phyloP scores from a whole-genome alignment of 164 flowering plant species.

The Magnolia officinalis region DNA sequence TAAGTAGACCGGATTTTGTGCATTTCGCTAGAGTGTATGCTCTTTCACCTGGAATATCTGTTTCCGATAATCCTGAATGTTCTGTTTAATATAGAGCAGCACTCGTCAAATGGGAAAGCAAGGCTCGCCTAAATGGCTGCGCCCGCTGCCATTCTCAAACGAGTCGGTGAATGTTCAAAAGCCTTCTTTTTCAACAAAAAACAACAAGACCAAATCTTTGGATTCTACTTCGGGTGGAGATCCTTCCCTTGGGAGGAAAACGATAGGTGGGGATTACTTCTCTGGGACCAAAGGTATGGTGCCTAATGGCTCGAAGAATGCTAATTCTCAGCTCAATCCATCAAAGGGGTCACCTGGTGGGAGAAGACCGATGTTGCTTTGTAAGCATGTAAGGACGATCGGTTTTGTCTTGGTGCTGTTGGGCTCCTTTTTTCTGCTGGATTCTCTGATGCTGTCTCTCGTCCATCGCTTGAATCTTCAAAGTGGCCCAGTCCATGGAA shows the following conservation, averaged over 20 bases:
- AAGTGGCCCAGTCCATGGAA: conserved; percentile 17
- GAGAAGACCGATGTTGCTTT: conserved; percentile 46
- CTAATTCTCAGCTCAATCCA: conserved; percentile 26
- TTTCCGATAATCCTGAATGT: conserved; percentile 2
- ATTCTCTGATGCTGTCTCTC: conserved; percentile 62
- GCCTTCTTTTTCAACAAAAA: conserved; percentile 27
- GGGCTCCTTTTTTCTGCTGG: conserved; percentile 53
- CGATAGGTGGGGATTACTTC: conserved; percentile 31
- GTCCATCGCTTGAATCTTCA: conserved; percentile 40
- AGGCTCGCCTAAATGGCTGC: conserved; percentile 34
- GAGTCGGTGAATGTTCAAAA: conserved; percentile 12
- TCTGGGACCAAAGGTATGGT: conserved; percentile 34
- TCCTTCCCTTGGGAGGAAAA: conserved; percentile 46
- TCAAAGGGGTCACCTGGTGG: conserved; percentile 38
- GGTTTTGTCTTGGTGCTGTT: conserved; percentile 40
- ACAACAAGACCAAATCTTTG: conserved; percentile 21
- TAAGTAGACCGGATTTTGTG: neutral
- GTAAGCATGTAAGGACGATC: conserved; percentile 44
- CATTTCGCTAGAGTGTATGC: neutral
- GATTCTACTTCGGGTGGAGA: conserved; percentile 31
- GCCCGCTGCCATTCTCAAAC: conserved; percentile 16
- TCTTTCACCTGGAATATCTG: neutral
- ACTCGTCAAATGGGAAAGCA: conserved; percentile 45
- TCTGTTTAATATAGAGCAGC: neutral
- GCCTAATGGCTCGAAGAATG: conserved; percentile 46